Base-by-base conservation (phyloP, 352 stramenopile genomes). In the Phytophthora quininea region DNA sequence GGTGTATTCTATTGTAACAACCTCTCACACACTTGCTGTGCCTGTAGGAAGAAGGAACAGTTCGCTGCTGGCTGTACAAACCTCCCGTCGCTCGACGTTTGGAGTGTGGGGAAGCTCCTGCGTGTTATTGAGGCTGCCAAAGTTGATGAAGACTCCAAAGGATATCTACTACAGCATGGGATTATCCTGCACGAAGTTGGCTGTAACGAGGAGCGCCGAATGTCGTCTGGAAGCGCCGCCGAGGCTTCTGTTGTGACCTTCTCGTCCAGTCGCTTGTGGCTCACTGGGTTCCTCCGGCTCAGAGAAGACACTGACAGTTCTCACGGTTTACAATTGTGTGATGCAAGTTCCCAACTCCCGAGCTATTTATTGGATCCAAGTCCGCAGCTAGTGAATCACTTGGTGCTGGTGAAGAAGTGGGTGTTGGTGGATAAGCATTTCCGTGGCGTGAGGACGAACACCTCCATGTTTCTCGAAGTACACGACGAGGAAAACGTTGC, bases 331-430 rank as follows among this genome's bases (percentile, higher is more conserved):
- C 43, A 76, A 15, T 55, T 91, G 30, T 73, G 72, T 57, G 85
- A 91, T 51, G 61, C 33, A 10, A 74, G 63, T 30, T 31, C 56
- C 4, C 58, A 32, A 3, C 37, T 91, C 1, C 62, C 60, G 15
- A 72, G 77, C 52, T 71, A 74, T 8, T 47, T 93, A 8, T n/a
- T 88, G 6, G 62, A 76, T 4, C 81, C 82, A 11, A 53, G 55
- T 32, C 59, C 74, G 3, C 51, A 71, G 47, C 29, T 75, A 6
- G 62, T 91, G 4, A 69, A 82, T 59, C 71, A 79, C 19, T 60
- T 89, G n/a, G 72, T 93, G 9, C 71, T 90, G 8, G 57, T 93
- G 1, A 88, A 90, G 53, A 45, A 32, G 7, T 92, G 86, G 83
- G 78, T 76, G n/a, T 58, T 84, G 14, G 71, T 93, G 19, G 57